Conservation (phyloP, 345 rosid species). For the Eucalyptus marginata region DNA sequence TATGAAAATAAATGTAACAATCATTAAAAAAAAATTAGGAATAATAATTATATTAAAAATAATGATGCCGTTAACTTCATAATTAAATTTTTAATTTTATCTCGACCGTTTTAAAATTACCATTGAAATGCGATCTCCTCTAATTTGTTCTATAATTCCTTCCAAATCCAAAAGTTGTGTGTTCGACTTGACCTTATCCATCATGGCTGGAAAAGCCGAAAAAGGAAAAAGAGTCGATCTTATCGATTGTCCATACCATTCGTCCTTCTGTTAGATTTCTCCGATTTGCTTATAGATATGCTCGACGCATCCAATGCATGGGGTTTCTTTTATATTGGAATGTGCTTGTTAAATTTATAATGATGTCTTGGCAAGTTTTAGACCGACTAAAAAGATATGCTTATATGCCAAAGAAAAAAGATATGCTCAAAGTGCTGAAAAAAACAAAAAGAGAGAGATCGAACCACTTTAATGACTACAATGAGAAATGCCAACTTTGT, state of each 20-base stretch:
- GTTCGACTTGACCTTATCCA: not conserved
- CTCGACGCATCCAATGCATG: not conserved
- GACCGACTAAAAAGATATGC: not conserved
- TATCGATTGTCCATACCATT: not conserved
- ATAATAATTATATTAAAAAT: not conserved
- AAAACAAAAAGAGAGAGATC: not conserved
- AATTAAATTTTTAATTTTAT: not conserved
- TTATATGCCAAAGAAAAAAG: not conserved
- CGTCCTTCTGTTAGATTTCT: not conserved
- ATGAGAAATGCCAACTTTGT: not conserved
- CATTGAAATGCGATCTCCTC: not conserved
- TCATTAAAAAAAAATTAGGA: not conserved
- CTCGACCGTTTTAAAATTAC: not conserved
- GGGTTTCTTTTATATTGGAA: not conserved
- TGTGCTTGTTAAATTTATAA: not conserved
- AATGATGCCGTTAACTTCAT: not conserved
- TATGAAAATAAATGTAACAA: not conserved
- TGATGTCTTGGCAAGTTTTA: not conserved
- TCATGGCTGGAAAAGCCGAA: not conserved
- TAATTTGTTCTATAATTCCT: not conserved
- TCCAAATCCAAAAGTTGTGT: not conserved
- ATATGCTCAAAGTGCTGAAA: not conserved
- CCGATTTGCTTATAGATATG: not conserved
- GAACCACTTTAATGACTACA: not conserved
- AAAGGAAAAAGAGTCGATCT: not conserved